A percentile compares a stretch with the other conserved stretches of the same genome.
Evolutionary conservation across 257 asterid genomes (phyloP).

Genomic region (Echium plantagineum): DNA sequence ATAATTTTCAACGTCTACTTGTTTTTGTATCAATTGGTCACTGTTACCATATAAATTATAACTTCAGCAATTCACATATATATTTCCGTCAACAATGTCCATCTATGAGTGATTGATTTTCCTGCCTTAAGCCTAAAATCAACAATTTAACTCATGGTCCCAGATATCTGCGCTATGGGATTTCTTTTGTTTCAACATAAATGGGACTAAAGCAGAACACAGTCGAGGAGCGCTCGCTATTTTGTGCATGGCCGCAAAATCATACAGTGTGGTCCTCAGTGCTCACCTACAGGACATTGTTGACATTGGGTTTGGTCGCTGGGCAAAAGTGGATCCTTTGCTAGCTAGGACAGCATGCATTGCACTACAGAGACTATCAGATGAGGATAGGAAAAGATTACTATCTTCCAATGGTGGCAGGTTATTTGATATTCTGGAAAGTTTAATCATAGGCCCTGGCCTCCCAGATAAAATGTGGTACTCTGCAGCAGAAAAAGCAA

Average conservation of each 20-base stretch:
- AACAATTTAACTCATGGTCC: constrained; percentile 8
- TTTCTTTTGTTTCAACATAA: constrained; percentile 84
- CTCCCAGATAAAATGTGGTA: constrained; percentile 84
- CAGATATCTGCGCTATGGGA: constrained; percentile 98
- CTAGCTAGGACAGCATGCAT: constrained; percentile 91
- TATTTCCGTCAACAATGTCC: neutral
- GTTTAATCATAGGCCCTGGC: constrained; percentile 49
- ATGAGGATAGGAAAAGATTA: constrained; percentile 75
- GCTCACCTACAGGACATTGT: constrained; percentile 86
- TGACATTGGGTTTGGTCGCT: constrained; percentile 94
- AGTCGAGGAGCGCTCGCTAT: constrained; percentile 93
- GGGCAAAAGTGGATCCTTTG: constrained; percentile 93
- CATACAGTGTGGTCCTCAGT: constrained; percentile 60
- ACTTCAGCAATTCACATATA: neutral
- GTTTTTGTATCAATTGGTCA: neutral
- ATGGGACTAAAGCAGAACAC: constrained; percentile 87
- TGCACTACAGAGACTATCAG: constrained; percentile 76
- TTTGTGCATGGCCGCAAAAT: constrained; percentile 89
- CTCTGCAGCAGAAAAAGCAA: constrained; percentile 82
- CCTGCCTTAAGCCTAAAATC: constrained; percentile 1
- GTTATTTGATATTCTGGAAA: constrained; percentile 61
- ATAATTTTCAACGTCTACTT: neutral
- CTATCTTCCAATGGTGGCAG: constrained; percentile 58
- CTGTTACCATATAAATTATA: neutral
- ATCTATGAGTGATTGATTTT: neutral